Evolutionary conservation across 2,329 filamentous ascomycete species (phyloP).

Genomic region (Trichoderma oligosporum): DNA sequence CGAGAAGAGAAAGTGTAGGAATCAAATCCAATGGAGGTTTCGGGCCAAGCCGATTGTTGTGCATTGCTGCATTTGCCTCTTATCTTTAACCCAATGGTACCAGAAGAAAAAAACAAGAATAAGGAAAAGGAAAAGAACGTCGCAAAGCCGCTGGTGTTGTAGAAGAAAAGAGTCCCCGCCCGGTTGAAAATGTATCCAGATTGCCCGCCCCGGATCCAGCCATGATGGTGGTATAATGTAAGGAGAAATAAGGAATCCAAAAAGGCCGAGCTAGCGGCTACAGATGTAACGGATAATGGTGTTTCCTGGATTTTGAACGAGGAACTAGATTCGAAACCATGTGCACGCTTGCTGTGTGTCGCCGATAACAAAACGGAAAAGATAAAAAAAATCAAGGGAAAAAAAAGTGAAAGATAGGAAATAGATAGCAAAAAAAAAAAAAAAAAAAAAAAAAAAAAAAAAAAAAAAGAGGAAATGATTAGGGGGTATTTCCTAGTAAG

Average conservation of each 20-base stretch:
- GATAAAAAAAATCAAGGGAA: conserved; percentile 36
- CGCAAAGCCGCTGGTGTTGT: conserved; percentile 45
- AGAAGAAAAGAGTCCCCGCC: conserved; percentile 40
- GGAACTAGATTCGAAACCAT: conserved; percentile 33
- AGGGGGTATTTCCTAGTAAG: conserved; percentile 28
- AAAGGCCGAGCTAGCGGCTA: conserved; percentile 47
- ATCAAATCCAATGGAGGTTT: conserved; percentile 43
- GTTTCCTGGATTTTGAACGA: conserved; percentile 36
- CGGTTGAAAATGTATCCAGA: conserved; percentile 52
- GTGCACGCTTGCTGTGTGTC: conserved; percentile 43
- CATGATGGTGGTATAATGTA: conserved; percentile 46
- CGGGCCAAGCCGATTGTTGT: conserved; percentile 48
- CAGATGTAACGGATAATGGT: conserved; percentile 33
- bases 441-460: conserved; percentile 22
- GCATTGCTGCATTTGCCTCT: conserved; percentile 64
- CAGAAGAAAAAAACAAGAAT: conserved; percentile 26
- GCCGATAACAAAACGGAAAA: conserved; percentile 36
- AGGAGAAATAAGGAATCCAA: conserved; percentile 35
- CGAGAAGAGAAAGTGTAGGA: conserved; percentile 31
- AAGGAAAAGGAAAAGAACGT: conserved; percentile 32
- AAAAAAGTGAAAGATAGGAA: conserved; percentile 33
- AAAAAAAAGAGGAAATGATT: conserved; percentile 23
- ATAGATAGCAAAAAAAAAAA: conserved; percentile 5
- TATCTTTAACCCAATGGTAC: conserved; percentile 41
- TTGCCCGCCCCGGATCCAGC: conserved; percentile 51